Percentiles rank a stretch among this genome's conserved stretches.
Conservation (phyloP, 73 alveolate genomes). For the Urostyla sp. region DNA sequence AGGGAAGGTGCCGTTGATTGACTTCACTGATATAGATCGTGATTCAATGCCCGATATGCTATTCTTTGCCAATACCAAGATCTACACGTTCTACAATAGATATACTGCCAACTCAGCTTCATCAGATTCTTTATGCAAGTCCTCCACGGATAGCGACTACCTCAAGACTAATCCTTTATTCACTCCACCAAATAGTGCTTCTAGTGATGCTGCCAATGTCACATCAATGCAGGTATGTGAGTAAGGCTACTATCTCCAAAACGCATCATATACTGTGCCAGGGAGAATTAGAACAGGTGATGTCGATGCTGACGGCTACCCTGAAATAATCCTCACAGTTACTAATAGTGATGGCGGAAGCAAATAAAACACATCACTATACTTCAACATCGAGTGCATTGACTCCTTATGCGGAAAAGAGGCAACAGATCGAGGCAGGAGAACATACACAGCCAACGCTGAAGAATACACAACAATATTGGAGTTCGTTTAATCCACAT, state of each 20-base stretch:
- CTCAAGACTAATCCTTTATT: not conserved
- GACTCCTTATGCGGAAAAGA: not conserved
- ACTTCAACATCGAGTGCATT: not conserved
- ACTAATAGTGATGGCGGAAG: not conserved
- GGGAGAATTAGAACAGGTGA: conserved; percentile 74
- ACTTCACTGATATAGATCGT: conserved; percentile 74
- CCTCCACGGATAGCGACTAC: not conserved
- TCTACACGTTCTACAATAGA: conserved; percentile 35
- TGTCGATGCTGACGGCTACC: conserved; percentile 77
- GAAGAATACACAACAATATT: not conserved
- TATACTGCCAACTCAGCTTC: conserved; percentile 35
- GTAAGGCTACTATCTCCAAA: conserved; percentile 1
- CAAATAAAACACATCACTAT: not conserved
- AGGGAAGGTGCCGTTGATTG: conserved; percentile 39
- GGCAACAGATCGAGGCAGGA: not conserved
- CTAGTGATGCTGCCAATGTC: conserved; percentile 6
- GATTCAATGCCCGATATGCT: conserved; percentile 72
- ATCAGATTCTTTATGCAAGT: conserved; percentile 37
- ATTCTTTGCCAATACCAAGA: conserved; percentile 43
- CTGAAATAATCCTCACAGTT: conserved; percentile 68
- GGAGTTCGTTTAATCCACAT: conserved; percentile 19
- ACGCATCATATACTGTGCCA: conserved; percentile 54
- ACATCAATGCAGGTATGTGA: not conserved
- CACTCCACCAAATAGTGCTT: not conserved
- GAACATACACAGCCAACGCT: not conserved